phyloP scores from a whole-genome alignment of 192 early-diverging fungal species.

The Nowakowskiella sp. region DNA sequence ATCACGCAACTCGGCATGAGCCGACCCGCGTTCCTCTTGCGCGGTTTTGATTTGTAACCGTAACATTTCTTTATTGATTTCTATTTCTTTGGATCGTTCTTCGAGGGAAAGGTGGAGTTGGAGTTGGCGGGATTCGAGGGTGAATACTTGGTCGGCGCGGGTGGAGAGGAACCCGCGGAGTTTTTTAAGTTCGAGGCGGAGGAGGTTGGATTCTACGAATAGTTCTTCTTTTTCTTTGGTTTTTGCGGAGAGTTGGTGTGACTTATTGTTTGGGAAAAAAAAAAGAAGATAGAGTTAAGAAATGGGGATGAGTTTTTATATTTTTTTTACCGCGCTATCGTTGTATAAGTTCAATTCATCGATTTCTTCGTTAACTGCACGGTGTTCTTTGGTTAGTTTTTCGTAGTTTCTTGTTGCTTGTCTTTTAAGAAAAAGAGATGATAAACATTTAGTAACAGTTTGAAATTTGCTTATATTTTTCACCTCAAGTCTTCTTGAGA shows the following conservation, averaged over 20 bases:
- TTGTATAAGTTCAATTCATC: slow-evolving; percentile 54
- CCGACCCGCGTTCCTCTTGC: slow-evolving; percentile 48
- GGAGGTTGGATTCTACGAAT: slow-evolving; percentile 55
- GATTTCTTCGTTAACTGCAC: slow-evolving; percentile 31
- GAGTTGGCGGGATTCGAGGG: slow-evolving; percentile 43
- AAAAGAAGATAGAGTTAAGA: neutral
- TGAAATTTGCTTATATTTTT: neutral
- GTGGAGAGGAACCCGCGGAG: slow-evolving; percentile 43
- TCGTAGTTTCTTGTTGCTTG: slow-evolving; percentile 39
- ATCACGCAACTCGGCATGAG: slow-evolving; percentile 48
- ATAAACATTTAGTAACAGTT: neutral
- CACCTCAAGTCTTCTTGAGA: slow-evolving; percentile 51
- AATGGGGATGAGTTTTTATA: slow-evolving; percentile 5
- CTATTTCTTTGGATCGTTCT: slow-evolving; percentile 51
- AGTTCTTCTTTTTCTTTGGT: slow-evolving; percentile 50
- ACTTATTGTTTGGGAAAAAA: slow-evolving; percentile 14
- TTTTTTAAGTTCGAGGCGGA: slow-evolving; percentile 49
- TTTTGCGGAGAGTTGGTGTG: slow-evolving; percentile 41
- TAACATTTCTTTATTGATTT: slow-evolving; percentile 53
- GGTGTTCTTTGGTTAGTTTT: slow-evolving; percentile 34
- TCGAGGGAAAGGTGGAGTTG: slow-evolving; percentile 47
- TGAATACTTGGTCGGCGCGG: slow-evolving; percentile 45
- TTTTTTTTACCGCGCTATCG: slow-evolving; percentile 38
- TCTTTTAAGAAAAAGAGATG: slow-evolving; percentile 2
- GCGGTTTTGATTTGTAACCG: slow-evolving; percentile 41